phyloP scores from a whole-genome alignment of 192 early-diverging fungal species.

The Bifiguratus adelaidae region DNA sequence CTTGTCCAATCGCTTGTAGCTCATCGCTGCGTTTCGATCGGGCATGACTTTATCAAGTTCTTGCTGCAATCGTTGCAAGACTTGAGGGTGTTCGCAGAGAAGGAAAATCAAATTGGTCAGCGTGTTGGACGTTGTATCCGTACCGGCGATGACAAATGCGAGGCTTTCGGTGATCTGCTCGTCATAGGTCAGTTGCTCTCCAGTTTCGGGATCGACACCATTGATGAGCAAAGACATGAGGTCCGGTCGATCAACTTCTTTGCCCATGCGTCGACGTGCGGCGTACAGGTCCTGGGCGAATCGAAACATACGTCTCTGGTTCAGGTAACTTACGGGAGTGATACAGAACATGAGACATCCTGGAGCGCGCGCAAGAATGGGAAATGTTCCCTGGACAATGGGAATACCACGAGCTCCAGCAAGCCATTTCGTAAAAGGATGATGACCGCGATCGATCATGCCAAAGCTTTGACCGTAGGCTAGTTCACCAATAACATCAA shows the following conservation, averaged over 20 bases:
- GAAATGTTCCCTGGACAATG: no score
- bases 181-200: background rate
- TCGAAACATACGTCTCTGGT: no score
- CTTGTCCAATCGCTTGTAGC: conserved; percentile 2
- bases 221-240: no score
- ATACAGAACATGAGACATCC: no score
- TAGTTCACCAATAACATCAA: conserved; percentile 2
- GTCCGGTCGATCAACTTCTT: no score
- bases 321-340: no score
- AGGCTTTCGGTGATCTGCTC: conserved; percentile 1
- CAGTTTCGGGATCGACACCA: no score
- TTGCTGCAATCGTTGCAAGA: conserved; percentile 1
- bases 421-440: conserved; percentile 1
- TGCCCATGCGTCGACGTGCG: no score
- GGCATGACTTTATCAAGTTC: conserved; percentile 4
- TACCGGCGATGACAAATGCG: conserved; percentile 7
- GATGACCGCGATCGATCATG: background rate
- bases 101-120: conserved; percentile 2
- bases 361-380: no score
- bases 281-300: no score
- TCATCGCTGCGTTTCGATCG: background rate
- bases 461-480: conserved; percentile 1
- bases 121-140: conserved; percentile 9
- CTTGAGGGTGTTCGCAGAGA: conserved; percentile 2
- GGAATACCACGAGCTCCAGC: no score